A percentile compares a stretch with the other conserved stretches of the same genome.
These are phyloP conservation scores for Cicer yamashitae DNA, from an alignment of 306 rosid species.

Conservation along the genomic window DNA sequence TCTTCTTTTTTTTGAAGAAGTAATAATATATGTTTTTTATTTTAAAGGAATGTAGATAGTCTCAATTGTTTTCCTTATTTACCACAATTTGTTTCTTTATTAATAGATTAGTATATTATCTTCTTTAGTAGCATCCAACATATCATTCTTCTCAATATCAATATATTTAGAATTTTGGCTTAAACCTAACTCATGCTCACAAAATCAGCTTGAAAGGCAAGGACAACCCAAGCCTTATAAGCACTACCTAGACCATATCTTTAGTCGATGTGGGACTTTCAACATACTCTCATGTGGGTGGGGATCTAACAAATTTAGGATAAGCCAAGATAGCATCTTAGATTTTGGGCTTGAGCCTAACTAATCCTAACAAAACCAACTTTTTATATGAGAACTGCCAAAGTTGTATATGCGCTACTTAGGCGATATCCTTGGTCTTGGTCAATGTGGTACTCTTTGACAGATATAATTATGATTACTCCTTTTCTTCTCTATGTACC, in stretches of 20 bases:
- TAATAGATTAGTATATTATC: background rate
- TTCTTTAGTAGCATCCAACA: slow-evolving; percentile 23
- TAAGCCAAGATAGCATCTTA: no score
- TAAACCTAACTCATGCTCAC: background rate
- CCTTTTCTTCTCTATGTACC: background rate
- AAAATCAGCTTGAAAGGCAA: background rate
- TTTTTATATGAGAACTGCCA: no score
- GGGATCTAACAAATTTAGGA: no score
- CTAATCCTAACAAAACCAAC: no score
- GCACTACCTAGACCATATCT: background rate
- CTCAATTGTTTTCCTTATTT: background rate
- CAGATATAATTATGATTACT: no score
- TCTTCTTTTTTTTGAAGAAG: background rate
- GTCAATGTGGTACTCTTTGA: no score
- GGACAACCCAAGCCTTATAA: background rate
- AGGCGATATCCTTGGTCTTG: no score
- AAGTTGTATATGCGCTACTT: no score
- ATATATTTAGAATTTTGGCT: background rate
- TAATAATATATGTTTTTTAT: background rate
- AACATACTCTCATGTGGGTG: background rate
- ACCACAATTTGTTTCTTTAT: background rate
- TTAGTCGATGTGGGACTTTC: background rate
- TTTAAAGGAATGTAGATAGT: background rate
- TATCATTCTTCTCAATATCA: background rate
- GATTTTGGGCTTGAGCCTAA: no score